Percentiles rank a stretch among this genome's conserved stretches.
Evolutionary conservation across 768 basidiomycete genomes (phyloP).

Genomic region (Chalciporus pseudorubinellus): DNA sequence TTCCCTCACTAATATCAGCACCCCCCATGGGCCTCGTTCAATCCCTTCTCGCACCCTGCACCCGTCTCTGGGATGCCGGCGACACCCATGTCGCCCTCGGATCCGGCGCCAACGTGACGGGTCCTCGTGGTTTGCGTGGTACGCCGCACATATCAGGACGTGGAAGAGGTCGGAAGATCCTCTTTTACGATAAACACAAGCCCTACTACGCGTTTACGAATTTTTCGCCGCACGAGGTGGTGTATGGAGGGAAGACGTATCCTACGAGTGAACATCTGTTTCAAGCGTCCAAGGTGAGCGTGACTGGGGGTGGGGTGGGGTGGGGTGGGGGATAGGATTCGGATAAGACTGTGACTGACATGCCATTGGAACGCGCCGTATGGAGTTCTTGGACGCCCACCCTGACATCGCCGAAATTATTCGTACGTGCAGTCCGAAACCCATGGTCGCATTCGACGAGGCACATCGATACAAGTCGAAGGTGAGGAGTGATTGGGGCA

Average conservation of each 20-base stretch:
- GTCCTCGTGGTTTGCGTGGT: neutral
- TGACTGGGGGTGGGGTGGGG: too few species aligned
- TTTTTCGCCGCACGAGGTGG: constrained; percentile 66
- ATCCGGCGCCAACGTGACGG: neutral
- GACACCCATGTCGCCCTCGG: constrained; percentile 29
- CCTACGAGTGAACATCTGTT: constrained; percentile 79
- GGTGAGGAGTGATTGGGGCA: constrained; percentile 62
- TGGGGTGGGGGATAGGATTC: too few species aligned
- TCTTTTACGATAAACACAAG: constrained; percentile 64
- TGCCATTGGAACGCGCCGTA: too few species aligned
- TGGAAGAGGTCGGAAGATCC: constrained; percentile 28
- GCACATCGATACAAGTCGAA: constrained; percentile 63
- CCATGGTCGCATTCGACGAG: constrained; percentile 63
- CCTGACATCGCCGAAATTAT: constrained; percentile 70
- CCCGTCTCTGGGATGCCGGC: constrained; percentile 27
- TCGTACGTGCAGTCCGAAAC: constrained; percentile 57
- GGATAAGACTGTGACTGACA: too few species aligned
- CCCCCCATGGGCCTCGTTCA: constrained; percentile 23
- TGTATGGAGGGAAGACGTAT: constrained; percentile 60
- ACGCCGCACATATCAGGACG: neutral
- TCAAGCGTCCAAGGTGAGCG: constrained; percentile 67
- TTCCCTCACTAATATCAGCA: too few species aligned
- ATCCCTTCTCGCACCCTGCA: constrained; percentile 16
- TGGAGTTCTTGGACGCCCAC: constrained; percentile 62
- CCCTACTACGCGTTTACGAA: constrained; percentile 74